Evolutionary conservation across 345 rosid genomes (phyloP).

Genomic region (Punica granatum): DNA sequence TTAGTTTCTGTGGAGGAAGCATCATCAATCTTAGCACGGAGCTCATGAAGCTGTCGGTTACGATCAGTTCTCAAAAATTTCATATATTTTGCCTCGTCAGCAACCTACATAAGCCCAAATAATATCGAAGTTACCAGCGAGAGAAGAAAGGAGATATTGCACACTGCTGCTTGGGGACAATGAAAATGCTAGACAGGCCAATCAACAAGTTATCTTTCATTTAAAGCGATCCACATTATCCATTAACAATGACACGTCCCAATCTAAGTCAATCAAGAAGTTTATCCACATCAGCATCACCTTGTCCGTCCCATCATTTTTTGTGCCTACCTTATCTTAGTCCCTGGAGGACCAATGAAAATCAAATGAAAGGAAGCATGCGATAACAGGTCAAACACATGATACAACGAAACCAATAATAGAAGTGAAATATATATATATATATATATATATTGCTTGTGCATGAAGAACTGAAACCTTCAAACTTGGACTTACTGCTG

Average conservation of each 20-base stretch:
- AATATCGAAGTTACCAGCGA: slow-evolving; percentile 3
- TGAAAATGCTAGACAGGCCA: background rate
- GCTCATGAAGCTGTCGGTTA: slow-evolving; percentile 54
- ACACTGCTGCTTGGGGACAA: background rate
- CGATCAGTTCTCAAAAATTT: slow-evolving; percentile 62
- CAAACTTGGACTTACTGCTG: slow-evolving; percentile 44
- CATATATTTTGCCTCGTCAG: slow-evolving; percentile 76
- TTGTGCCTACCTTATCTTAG: background rate
- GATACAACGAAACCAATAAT: background rate
- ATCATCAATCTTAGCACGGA: slow-evolving; percentile 53
- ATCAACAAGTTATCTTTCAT: background rate
- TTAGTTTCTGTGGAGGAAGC: slow-evolving; percentile 41
- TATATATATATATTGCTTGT: background rate
- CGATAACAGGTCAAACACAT: background rate
- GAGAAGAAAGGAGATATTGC: background rate
- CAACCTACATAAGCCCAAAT: slow-evolving; percentile 32
- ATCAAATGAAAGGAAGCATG: background rate
- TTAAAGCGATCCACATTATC: background rate
- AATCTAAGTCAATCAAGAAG: background rate
- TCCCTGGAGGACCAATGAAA: background rate
- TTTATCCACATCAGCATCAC: background rate
- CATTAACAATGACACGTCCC: background rate
- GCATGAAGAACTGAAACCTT: background rate
- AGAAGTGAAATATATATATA: background rate
- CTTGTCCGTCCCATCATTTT: background rate